Percentiles rank a stretch among this genome's conserved stretches.
These are phyloP conservation scores for Fusarium citri DNA, from an alignment of 2,329 filamentous ascomycete genomes.

Conservation along the genomic window DNA sequence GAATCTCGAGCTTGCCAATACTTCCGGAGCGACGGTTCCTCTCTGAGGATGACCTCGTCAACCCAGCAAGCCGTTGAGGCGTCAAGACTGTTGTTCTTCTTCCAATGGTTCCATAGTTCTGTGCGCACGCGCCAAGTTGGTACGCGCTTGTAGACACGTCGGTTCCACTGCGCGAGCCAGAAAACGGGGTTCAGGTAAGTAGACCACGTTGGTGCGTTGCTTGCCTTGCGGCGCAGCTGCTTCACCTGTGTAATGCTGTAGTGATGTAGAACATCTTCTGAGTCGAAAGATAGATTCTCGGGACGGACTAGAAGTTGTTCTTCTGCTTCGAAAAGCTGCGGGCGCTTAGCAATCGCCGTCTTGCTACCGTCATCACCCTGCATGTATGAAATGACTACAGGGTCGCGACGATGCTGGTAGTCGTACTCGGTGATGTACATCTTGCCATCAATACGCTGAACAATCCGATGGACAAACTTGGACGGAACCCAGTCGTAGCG, in stretches of 20 bases:
- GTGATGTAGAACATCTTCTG: constrained; percentile 1
- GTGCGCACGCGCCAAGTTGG: constrained; percentile 37
- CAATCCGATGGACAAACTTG: constrained; percentile 22
- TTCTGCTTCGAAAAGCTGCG: neutral
- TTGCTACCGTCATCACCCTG: constrained; percentile 12
- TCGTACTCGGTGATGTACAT: constrained; percentile 29
- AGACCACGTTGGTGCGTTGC: neutral
- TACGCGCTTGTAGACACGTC: constrained; percentile 24
- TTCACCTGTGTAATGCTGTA: neutral
- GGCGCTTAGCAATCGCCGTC: constrained; percentile 20
- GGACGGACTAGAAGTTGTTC: neutral
- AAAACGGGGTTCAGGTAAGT: neutral
- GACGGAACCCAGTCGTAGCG: constrained; percentile 35
- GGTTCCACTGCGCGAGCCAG: constrained; percentile 20
- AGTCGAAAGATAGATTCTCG: neutral
- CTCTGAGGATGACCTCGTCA: constrained; percentile 33
- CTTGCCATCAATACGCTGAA: constrained; percentile 18
- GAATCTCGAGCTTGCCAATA: constrained; percentile 33
- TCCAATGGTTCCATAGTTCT: constrained; percentile 35
- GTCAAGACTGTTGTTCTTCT: constrained; percentile 19
- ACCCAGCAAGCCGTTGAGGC: constrained; percentile 35
- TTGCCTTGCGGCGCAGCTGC: neutral
- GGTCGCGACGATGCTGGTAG: constrained; percentile 34
- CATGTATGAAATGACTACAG: constrained; percentile 17
- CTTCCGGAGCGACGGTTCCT: constrained; percentile 19